phyloP scores from a whole-genome alignment of 768 basidiomycete species.

The Termitomyces sp. region DNA sequence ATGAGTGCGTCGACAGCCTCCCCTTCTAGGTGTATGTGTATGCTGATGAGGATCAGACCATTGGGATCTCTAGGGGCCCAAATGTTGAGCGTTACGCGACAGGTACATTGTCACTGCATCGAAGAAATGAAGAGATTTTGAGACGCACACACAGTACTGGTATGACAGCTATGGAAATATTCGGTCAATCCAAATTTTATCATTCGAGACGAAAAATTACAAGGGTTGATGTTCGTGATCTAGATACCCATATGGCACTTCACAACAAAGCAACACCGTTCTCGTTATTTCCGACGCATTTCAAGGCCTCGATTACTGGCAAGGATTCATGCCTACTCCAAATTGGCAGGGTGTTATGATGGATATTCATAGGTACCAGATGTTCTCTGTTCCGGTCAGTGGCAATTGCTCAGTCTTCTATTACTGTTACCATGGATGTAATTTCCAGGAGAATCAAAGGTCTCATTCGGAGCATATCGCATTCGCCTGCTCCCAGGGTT shows the following conservation, averaged over 20 bases:
- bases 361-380: constrained; percentile 77
- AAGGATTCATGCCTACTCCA: constrained; percentile 50
- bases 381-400: constrained; percentile 57
- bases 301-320: constrained; percentile 68
- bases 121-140: not conserved
- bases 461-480: constrained; percentile 51
- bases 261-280: constrained; percentile 54
- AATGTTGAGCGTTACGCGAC: constrained; percentile 42
- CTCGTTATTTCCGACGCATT: constrained; percentile 77
- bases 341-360: constrained; percentile 62
- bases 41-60: constrained; percentile 39
- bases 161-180: constrained; percentile 70
- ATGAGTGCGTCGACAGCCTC: constrained; percentile 49
- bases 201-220: not conserved
- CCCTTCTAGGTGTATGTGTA: not conserved
- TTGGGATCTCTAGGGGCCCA: constrained; percentile 57
- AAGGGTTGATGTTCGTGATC: not conserved
- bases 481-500: constrained; percentile 45
- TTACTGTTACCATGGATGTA: not conserved
- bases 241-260: constrained; percentile 29
- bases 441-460: constrained; percentile 37
- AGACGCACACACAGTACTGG: constrained; percentile 49
- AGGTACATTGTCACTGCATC: constrained; percentile 21
- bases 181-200: constrained; percentile 33
- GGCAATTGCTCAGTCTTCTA: not conserved